These are phyloP conservation scores for Tolypocladium guangdongense DNA, from an alignment of 2,329 filamentous ascomycete species.

Conservation along the genomic window DNA sequence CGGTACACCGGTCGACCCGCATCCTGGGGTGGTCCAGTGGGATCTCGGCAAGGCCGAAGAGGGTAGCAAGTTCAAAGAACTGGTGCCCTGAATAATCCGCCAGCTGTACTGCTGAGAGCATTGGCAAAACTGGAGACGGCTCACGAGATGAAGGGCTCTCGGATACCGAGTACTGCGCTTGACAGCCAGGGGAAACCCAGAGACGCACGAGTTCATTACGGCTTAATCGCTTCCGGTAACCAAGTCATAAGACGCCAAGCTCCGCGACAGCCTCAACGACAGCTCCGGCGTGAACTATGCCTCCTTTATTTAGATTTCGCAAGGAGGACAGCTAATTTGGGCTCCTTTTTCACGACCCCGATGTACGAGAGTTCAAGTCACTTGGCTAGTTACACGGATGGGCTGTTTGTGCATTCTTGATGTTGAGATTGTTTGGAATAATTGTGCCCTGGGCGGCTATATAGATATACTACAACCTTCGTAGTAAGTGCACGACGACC, in stretches of 20 bases:
- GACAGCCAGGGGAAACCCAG: neutral
- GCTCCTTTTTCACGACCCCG: no score
- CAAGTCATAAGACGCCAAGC: neutral
- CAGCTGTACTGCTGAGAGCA: neutral
- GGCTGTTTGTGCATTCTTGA: no score
- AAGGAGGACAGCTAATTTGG: no score
- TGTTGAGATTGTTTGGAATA: no score
- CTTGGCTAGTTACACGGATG: no score
- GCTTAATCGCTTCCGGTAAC: neutral
- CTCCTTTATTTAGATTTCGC: no score
- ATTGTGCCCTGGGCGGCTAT: no score
- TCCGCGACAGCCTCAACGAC: neutral
- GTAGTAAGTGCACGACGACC: no score
- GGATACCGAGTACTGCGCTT: no score
- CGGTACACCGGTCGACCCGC: neutral
- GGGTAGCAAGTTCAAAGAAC: conserved; percentile 2
- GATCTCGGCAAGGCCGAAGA: conserved; percentile 11
- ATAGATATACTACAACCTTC: no score
- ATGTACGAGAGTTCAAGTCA: no score
- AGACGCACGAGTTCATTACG: neutral
- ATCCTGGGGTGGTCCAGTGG: conserved; percentile 11
- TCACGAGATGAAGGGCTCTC: neutral
- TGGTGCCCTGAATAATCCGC: conserved; percentile 6
- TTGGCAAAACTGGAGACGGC: neutral
- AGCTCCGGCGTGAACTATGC: no score